Base-by-base conservation (phyloP, 306 rosid species). In the Lupinus albus region DNA sequence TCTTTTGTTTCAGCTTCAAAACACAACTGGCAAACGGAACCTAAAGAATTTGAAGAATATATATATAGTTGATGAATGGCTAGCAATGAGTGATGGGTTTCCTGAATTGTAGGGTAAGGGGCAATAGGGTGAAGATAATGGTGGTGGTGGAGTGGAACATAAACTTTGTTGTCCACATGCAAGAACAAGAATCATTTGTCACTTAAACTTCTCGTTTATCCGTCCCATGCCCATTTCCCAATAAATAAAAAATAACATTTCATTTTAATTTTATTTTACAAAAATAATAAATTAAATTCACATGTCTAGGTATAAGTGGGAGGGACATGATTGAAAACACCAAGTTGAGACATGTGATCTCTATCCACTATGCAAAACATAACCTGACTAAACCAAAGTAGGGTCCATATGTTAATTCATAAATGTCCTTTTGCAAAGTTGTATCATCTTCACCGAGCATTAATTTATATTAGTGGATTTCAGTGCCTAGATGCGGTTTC, bases 81-180 rank as follows among this genome's bases (percentile, higher is more conserved):
- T 36, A 32, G 53, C 33, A 12, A n/a, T 5, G 13, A 64, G 70
- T 58, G 77, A 59, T 71, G 55, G 38, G 6, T 71, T 28, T 71
- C 45, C 65, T 64, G 78, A 65, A 78, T 65, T 71, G 10, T 71
- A 78, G 64, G 39, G 73, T 14, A 76, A 20, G 61, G 61, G 63
- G 53, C 56, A 46, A 57, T 56, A 52, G 68, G 48, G 53, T 54
- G 21, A 18, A 67, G 10, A 53, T 70, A 42, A 11, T 45, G 67
- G 12, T 25, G 28, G 28, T 18, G 12, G 20, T n/a, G 70, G 60
- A 57, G 73, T 56, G 47, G 61, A 25, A 58, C 10, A 1, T 53
- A 41, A 55, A 11, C 50, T 39, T 50, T 65, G 70, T 11, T 65
- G 78, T 30, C 77, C 77, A 71, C 74, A 63, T 76, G 81, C 70